Evolutionary conservation across 768 basidiomycete species (phyloP).

Genomic region (Rhizopogon sp.): DNA sequence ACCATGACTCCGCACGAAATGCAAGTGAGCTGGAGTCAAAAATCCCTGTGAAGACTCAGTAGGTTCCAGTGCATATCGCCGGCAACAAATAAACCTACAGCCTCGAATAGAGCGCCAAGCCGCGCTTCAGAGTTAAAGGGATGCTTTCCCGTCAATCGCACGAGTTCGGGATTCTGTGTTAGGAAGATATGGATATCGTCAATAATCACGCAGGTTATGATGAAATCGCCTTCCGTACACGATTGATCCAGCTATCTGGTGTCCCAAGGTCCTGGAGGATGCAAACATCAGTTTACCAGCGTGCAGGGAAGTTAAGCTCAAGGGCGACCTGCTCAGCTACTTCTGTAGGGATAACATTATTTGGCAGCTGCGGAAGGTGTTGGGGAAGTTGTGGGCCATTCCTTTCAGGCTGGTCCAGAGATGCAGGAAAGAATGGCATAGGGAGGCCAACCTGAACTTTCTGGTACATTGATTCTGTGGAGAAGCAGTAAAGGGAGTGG

Average conservation of each 20-base stretch:
- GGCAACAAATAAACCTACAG: conserved; percentile 16
- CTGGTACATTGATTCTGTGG: not conserved
- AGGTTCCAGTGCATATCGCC: not conserved
- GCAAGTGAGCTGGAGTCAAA: conserved; percentile 47
- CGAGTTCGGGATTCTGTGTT: conserved; percentile 29
- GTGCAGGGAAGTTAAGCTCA: not conserved
- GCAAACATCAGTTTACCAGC: not conserved
- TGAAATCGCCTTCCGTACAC: conserved; percentile 16
- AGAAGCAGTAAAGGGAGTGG: conserved; percentile 9
- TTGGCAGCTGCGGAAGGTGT: conserved; percentile 17
- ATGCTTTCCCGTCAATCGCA: conserved; percentile 54
- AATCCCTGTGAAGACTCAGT: conserved; percentile 35
- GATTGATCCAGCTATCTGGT: conserved; percentile 37
- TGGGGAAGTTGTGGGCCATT: conserved; percentile 15
- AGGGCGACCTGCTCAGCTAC: conserved; percentile 19
- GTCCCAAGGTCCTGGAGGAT: conserved; percentile 26
- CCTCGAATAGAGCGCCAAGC: conserved; percentile 36
- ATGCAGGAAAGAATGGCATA: conserved; percentile 11
- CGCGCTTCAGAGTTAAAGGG: conserved; percentile 57
- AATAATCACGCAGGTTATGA: not conserved
- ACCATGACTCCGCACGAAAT: conserved; percentile 63
- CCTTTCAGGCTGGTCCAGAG: conserved; percentile 14
- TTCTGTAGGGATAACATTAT: conserved; percentile 14
- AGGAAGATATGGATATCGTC: not conserved
- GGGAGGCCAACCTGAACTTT: conserved; percentile 8